A percentile compares a stretch with the other conserved stretches of the same genome.
Conservation (phyloP, 768 basidiomycete genomes). For the Crepidotus variabilis region DNA sequence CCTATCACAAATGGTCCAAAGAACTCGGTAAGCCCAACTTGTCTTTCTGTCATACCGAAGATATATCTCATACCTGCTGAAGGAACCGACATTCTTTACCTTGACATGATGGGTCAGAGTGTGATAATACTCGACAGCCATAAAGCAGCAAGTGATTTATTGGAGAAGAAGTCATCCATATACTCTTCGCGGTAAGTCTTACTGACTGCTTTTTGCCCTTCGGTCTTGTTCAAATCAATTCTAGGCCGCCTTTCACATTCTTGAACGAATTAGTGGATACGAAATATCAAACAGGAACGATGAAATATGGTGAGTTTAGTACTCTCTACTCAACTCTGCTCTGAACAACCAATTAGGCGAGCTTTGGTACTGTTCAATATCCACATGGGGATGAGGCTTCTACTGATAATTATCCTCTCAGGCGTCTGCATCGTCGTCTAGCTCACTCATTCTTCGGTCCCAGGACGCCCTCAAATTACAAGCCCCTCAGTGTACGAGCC, state of each 20-base stretch:
- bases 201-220: background rate
- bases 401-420: constrained; percentile 9
- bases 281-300: constrained; percentile 16
- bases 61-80: background rate
- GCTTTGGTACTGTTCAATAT: constrained; percentile 21
- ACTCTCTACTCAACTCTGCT: background rate
- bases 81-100: constrained; percentile 27
- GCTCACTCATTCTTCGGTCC: constrained; percentile 13
- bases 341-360: constrained; percentile 3
- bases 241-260: constrained; percentile 18
- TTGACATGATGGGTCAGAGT: constrained; percentile 22
- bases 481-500: constrained; percentile 25
- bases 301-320: constrained; percentile 12
- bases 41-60: no score
- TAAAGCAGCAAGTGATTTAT: constrained; percentile 33
- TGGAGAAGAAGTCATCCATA: constrained; percentile 37
- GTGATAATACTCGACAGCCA: constrained; percentile 31
- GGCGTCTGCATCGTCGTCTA: constrained; percentile 16
- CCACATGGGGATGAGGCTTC: constrained; percentile 11
- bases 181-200: constrained; percentile 31
- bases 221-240: background rate
- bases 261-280: constrained; percentile 21
- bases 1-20: constrained; percentile 34
- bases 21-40: constrained; percentile 34
- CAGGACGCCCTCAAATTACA: constrained; percentile 15